Base-by-base conservation (phyloP, 2,329 filamentous ascomycete species). In the Pseudogymnoascus pannorum region DNA sequence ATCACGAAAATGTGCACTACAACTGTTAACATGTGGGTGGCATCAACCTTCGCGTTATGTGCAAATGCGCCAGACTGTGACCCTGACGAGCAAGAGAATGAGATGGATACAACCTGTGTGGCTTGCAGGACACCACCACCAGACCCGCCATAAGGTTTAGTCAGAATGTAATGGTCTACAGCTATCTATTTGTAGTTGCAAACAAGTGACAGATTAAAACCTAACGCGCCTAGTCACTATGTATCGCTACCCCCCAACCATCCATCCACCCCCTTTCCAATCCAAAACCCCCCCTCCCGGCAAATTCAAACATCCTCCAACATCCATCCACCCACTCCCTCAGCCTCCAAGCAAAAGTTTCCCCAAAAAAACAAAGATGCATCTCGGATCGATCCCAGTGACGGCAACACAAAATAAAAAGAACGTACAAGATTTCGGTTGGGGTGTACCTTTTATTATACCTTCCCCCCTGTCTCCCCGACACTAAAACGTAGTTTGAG, bases 291-390 rank as follows among this genome's bases (percentile, higher is more conserved):
- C 42, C n/a, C n/a, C n/a, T n/a, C n/a, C n/a, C n/a, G n/a, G 22
- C 42, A 48, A 48, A 48, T 48, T 48, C 42, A 48, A 48, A 48
- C 42, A 26, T 48, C 42, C 42, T 48, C 42, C 42, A 48, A 48
- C 38, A 42, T 42, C 38, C 38, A 42, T 18, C 18, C 38, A 40
- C 8, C 40, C 42, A n/a, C 16, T 22, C 12, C 40, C 22, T 26
- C 42, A n/a, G 3, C 22, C n/a, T 38, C 26, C 22, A 48, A 48
- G 14, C 42, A 48, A 26, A 6, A 5, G 18, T 26, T 26, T 26
- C n/a, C 42, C 20, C 20, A 48, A 48, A n/a, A 48, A n/a, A n/a
- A n/a, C n/a, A 6, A n/a, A 48, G 22, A 48, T 26, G 22, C 9
- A 26, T 48, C 22, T 16, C 42, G 22, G n/a, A n/a, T n/a, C n/a